Base-by-base conservation (phyloP, 192 early-diverging fungal genomes). In the Spizellomyces punctatus region DNA sequence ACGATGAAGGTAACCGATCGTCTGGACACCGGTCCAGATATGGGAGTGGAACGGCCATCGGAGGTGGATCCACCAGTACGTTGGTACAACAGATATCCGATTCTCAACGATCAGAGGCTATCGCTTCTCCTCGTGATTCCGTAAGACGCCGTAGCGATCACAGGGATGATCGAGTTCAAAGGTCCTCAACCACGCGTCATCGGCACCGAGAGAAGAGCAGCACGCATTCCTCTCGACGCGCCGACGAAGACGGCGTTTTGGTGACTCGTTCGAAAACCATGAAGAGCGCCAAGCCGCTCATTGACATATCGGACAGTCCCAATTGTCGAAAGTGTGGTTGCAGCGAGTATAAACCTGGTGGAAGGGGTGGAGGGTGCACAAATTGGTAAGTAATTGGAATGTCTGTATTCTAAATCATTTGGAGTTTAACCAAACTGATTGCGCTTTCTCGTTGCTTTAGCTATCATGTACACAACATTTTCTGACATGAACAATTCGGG, bases 271-370 rank as follows among this genome's bases (percentile, higher is more conserved):
- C 27, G 27, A 36, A 36, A 36, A 36, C 27, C 27, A 36, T 36
- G 27, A 36, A 36, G 58, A 61, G 7, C 7, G 5, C 66, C 19
- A 78, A 76, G 64, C 77, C 82, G 27, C 54, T 84, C 49, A 73
- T 84, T 50, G 82, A 84, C 60, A 64, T 84, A 7, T 66, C 64
- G 10, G 77, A 77, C 52, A 56, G 56, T 45, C 73, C 72, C 21
- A 78, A 83, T 60, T 83, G 82, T 63, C 46, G 63, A 9, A 66
- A 47, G 21, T 83, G 82, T 56, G 82, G 82, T 6, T 83, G 82
- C 65, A 78, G 76, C 44, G 82, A 83, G 58, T 76, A 60, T 46
- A 72, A 74, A 41, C 56, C 70, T 16, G 46, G 61, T 19, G 52
- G 5, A 14, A 14, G 71, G 17, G 52, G 41, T 63, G 49, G 22